Evolutionary conservation across 371 early-diverging fungal species (phyloP).

Genomic region (Mortierella polycephala): DNA sequence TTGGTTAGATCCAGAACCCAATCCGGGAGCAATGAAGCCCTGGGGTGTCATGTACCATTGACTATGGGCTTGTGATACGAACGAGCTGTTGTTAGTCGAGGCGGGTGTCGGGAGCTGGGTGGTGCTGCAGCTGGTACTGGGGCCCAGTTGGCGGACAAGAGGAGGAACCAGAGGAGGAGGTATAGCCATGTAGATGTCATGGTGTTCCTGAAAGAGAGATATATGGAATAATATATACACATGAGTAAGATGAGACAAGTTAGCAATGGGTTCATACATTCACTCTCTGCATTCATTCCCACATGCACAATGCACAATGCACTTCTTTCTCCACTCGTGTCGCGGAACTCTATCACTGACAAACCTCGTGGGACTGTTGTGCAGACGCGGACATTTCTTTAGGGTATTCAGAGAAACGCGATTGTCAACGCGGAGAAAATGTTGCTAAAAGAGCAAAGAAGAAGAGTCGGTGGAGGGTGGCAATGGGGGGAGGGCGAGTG

Average conservation of each 20-base stretch:
- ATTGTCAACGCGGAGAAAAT: neutral
- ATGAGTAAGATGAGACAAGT: neutral
- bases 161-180: constrained; percentile 39
- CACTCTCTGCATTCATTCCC: too few relatives aligned
- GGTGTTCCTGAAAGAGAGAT: neutral
- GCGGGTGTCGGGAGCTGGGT: constrained; percentile 22
- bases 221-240: neutral
- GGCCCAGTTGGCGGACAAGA: constrained; percentile 26
- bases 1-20: neutral
- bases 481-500: too few relatives aligned
- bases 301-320: too few relatives aligned
- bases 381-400: neutral
- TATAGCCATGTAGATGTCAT: constrained; percentile 32
- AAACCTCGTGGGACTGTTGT: constrained; percentile 2
- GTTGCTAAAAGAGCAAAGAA: neutral
- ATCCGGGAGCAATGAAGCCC: neutral
- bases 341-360: too few relatives aligned
- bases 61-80: constrained; percentile 5
- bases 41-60: neutral
- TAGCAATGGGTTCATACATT: too few relatives aligned
- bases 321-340: neutral
- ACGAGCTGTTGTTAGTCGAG: constrained; percentile 20
- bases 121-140: constrained; percentile 4
- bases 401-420: too few relatives aligned
- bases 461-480: too few relatives aligned